These are phyloP conservation scores for Schizophyllum commune DNA, from an alignment of 1,284 basidiomycete genomes.

Conservation along the genomic window DNA sequence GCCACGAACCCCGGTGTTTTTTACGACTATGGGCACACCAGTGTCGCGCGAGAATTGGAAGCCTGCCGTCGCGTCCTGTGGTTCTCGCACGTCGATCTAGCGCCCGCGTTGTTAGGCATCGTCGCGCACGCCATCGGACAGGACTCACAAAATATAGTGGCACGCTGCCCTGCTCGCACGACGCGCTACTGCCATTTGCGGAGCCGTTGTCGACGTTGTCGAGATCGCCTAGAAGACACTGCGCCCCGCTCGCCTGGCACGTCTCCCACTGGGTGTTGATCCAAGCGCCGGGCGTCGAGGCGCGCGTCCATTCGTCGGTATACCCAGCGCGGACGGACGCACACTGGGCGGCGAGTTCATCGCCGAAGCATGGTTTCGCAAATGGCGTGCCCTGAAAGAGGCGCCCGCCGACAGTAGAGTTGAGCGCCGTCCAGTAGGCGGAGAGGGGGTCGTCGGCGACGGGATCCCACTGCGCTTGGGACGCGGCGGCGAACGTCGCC, in stretches of 20 bases:
- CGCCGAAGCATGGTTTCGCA: constrained; percentile 11
- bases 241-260: constrained; percentile 18
- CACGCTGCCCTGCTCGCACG: constrained; percentile 28
- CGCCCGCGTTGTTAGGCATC: neutral
- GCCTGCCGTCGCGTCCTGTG: constrained; percentile 32
- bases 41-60: constrained; percentile 32
- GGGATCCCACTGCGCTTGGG: too few species aligned
- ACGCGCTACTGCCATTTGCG: constrained; percentile 11
- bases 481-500: neutral
- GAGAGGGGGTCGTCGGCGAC: neutral
- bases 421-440: constrained; percentile 7
- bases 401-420: constrained; percentile 8
- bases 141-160: constrained; percentile 29
- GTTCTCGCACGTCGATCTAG: constrained; percentile 35
- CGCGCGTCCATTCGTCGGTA: constrained; percentile 4
- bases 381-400: constrained; percentile 9
- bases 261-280: constrained; percentile 22
- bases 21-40: constrained; percentile 34
- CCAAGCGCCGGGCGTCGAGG: constrained; percentile 3
- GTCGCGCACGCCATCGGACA: neutral
- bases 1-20: constrained; percentile 39
- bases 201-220: constrained; percentile 16
- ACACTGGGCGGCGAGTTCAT: constrained; percentile 2
- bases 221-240: constrained; percentile 20
- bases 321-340: constrained; percentile 1